Evolutionary conservation across 208 protist genomes (phyloP), one percentile per base, ranked within the genome.

Genomic region (Acanthamoeba divionensis): DNA sequence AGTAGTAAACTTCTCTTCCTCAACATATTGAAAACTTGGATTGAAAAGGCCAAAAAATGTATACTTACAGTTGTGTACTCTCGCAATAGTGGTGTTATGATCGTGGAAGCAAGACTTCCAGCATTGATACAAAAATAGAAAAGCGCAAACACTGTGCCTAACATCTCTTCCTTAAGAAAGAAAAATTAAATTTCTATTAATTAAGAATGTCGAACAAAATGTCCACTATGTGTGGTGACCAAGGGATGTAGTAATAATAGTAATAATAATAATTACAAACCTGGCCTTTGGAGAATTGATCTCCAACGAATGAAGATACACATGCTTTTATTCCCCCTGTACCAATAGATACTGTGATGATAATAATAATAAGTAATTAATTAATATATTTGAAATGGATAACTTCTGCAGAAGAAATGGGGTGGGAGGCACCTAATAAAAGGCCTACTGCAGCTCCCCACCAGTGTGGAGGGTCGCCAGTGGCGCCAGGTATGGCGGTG

Each of bases 111-210:
- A 12, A 93, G 65, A 5, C 71, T 92, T 15, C 95, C 95, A 9
- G 87, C 62, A 71, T 96, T 96, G 65, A 96, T 95, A 41, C 47
- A 89, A 41, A 93, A 93, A 86, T 96, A 96, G 77, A 96, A 96
- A 1, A 95, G 62, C 5, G 91, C 38, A 60, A 96, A 96, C 7
- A 95, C 75, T 7, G 41, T 89, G 24, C 55, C 26, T 24, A 94
- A 9, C 60, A 93, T 50, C 44, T 54, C 60, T 33, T 48, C 82
- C 82, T 73, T 29, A 10, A 15, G 15, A 10, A 9, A 36, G 10
- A 47, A 50, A 21, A 21, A 60, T 18, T n/a, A 73, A 15, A 15
- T 18, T 15, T 73, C 65, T 21, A 18, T 50, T n/a, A 26, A 26
- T 18, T 9, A 73, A n/a, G 55, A 24, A 29, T 75, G 10, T 15